Evolutionary conservation across 139 green algal species (phyloP).

Genomic region (Raphidocelis subcapitata): DNA sequence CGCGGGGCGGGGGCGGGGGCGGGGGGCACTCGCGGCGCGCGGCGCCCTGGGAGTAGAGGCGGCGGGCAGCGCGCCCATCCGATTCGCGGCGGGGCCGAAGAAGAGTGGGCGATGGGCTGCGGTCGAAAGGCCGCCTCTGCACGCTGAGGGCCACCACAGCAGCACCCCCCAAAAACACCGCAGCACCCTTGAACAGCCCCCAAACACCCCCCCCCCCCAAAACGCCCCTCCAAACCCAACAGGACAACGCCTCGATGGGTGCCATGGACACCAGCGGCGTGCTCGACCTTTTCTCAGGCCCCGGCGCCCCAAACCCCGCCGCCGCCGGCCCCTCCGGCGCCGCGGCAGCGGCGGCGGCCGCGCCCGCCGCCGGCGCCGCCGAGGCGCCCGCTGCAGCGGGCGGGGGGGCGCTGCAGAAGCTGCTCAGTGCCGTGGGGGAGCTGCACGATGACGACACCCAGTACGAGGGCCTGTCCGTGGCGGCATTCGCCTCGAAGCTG

Average conservation of each 20-base stretch:
- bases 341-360: constrained; percentile 18
- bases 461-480: constrained; percentile 55
- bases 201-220: too few species aligned
- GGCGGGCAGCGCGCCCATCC: too few species aligned
- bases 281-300: constrained; percentile 78
- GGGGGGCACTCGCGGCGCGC: too few species aligned
- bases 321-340: constrained; percentile 7
- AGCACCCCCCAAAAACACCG: too few species aligned
- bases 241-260: constrained; percentile 63
- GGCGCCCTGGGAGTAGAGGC: not conserved
- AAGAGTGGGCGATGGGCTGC: too few species aligned
- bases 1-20: constrained; percentile 65
- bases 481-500: too few species aligned
- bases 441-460: constrained; percentile 88
- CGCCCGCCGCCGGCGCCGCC: constrained; percentile 1
- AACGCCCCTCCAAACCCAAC: too few species aligned
- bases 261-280: constrained; percentile 82
- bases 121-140: too few species aligned
- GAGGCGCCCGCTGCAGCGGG: constrained; percentile 13
- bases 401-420: constrained; percentile 47
- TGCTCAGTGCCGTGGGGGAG: constrained; percentile 78
- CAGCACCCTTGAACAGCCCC: too few species aligned
- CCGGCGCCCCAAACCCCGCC: constrained; percentile 12
- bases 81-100: too few species aligned
- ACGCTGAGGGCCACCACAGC: too few species aligned